Evolutionary conservation across 768 basidiomycete genomes (phyloP), one percentile per base, ranked within the genome.

Genomic region (Daedaleopsis nitida): DNA sequence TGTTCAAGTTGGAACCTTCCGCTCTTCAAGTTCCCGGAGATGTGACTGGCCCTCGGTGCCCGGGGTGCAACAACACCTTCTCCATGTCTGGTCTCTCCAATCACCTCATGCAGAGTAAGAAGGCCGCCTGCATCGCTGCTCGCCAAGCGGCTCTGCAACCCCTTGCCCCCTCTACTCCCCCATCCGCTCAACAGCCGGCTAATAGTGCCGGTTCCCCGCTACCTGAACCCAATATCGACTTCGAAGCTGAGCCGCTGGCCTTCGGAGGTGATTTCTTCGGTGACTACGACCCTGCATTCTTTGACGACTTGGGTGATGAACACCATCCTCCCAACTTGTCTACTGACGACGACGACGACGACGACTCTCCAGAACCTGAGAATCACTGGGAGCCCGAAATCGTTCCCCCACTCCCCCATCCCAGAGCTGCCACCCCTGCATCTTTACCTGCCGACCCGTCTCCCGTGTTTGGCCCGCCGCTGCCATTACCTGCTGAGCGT

Each of bases 231-330:
- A 5, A 44, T 32, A 17, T 39, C 10, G 57, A 58, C 23, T 21
- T 58, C 17, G 57, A 58, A 7, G 39, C 37, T 27, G 14, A 34
- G 7, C 57, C 57, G 17, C n/a, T 51, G 6, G 34, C 49, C 13
- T 65, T 65, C 27, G 37, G 58, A 38, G 64, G 64, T 21, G 64
- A 65, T 39, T 61, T 47, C 34, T 65, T 65, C 32, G 64, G 64
- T 12, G 51, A 48, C 13, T 65, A 65, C 34, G 21, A 17, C 7
- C 1, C 35, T 17, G 50, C 43, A 1, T 54, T 57, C 37, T 45
- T 64, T n/a, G 53, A 42, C 21, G 19, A 54, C 24, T 45, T 32
- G 4, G 39, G 43, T 11, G 9, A 11, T 9, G 14, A 27, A 13
- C 12, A 48, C 9, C 21, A 12, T 24, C 19, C 9, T 21, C 19